Conservation (phyloP, 169 alveolate genomes). For the Perkinsus chesapeaki region DNA sequence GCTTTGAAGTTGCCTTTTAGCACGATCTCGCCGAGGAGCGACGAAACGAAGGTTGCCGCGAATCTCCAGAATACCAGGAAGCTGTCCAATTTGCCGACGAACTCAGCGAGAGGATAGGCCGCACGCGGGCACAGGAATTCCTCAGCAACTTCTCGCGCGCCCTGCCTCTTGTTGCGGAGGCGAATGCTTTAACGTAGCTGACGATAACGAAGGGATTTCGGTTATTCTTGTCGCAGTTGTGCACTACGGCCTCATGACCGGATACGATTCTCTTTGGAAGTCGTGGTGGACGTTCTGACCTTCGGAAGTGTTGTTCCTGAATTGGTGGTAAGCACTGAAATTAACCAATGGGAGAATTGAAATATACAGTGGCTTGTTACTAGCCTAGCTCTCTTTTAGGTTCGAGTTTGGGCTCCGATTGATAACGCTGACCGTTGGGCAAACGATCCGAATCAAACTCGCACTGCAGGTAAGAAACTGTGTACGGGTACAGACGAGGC, state of each 20-base stretch:
- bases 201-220: neutral
- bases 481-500: no score
- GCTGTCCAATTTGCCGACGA: neutral
- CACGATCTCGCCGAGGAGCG: neutral
- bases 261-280: neutral
- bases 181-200: neutral
- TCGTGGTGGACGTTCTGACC: neutral
- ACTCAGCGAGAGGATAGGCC: neutral
- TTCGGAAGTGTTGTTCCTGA: neutral
- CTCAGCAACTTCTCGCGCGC: neutral
- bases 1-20: neutral
- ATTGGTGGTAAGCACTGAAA: neutral
- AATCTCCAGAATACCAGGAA: neutral
- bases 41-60: neutral
- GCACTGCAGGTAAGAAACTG: neutral
- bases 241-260: neutral
- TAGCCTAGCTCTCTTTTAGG: neutral
- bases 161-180: neutral
- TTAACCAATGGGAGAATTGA: no score
- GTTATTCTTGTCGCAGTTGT: neutral
- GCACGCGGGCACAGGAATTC: neutral
- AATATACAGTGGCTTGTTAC: no score
- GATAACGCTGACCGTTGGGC: neutral
- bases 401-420: neutral
- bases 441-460: neutral